phyloP scores from a whole-genome alignment of 176 grass and related monocot genomes.

The Avena eriantha region DNA sequence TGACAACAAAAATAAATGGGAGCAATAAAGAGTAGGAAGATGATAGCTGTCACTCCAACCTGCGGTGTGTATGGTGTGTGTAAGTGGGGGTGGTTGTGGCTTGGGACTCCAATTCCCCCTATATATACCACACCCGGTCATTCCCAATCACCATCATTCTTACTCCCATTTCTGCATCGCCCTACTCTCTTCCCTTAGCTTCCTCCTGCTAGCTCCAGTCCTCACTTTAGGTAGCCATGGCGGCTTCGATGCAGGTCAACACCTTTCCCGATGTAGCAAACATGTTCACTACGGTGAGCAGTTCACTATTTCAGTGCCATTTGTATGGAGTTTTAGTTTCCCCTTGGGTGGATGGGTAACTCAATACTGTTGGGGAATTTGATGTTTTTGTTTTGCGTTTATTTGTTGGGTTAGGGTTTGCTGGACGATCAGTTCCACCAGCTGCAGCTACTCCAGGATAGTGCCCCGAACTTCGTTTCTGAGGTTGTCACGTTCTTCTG shows the following conservation, averaged over 20 bases:
- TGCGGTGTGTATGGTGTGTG: neutral
- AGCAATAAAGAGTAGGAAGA: neutral
- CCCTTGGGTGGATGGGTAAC: neutral
- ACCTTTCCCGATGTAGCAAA: slow-evolving; percentile 37
- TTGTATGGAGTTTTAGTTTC: neutral
- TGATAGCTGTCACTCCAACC: neutral
- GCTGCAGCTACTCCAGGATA: slow-evolving; percentile 53
- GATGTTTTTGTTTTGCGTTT: neutral
- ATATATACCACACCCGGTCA: neutral
- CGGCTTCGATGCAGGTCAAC: slow-evolving; percentile 37
- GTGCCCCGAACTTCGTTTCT: slow-evolving; percentile 43
- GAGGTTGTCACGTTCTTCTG: slow-evolving; percentile 70
- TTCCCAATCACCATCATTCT: neutral
- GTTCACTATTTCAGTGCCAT: neutral
- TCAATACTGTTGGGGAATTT: neutral
- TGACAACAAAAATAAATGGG: neutral
- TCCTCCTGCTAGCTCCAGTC: neutral
- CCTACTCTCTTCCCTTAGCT: neutral
- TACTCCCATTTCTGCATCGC: neutral
- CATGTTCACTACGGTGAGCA: slow-evolving; percentile 52
- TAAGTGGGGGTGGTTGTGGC: neutral
- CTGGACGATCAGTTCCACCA: slow-evolving; percentile 67
- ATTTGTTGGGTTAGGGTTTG: slow-evolving; percentile 47
- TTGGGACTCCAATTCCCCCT: neutral
- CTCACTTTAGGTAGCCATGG: slow-evolving; percentile 35